Evolutionary conservation across 441 rosid species (phyloP), one percentile per base, ranked within the genome.

Genomic region (Lepidium campestre): DNA sequence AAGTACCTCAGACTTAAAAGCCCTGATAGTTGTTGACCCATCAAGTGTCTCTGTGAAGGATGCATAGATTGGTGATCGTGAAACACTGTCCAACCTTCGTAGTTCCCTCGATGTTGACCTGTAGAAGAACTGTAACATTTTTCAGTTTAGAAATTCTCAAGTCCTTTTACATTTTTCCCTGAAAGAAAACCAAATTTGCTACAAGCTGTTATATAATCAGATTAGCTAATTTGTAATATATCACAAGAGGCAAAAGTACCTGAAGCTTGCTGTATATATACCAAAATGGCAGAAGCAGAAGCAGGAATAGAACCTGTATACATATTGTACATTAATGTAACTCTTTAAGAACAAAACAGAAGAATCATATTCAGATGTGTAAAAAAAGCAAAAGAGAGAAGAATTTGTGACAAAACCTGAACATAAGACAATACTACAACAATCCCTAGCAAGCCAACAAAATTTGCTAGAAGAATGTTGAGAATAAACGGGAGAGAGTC

Each of bases 401-500:
- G 42, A 48, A 40, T 37, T 57, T 59, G 62, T 57, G 65, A 22
- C 7, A 50, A 55, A 76, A 94, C 97, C 99, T 91, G 97, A 75
- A 91, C 97, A 73, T 80, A 94, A 47, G 96, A 89, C 79, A 94
- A 79, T 66, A 94, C 86, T 53, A 86, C 65, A 59, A 85, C 86
- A 76, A 89, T 84, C 62, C 99, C 99, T 79, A 94, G 62, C 75
- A 94, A 83, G 65, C 96, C 94, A 54, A 91, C 97, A 80, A 89
- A 88, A 77, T 89, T 86, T 71, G 99, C 99, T 22, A 94, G 83
- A 65, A 94, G 94, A 73, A 91, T 91, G 82, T 94, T 94, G 80
- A 94, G 88, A 42, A 94, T 88, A 72, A 94, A 94, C 20, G 99
- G 99, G 57, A 94, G 99, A 63, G 99, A 91, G 83, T 94, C 99